phyloP scores from a whole-genome alignment of 202 grass and related monocot species.

The Eragrostis tef region DNA sequence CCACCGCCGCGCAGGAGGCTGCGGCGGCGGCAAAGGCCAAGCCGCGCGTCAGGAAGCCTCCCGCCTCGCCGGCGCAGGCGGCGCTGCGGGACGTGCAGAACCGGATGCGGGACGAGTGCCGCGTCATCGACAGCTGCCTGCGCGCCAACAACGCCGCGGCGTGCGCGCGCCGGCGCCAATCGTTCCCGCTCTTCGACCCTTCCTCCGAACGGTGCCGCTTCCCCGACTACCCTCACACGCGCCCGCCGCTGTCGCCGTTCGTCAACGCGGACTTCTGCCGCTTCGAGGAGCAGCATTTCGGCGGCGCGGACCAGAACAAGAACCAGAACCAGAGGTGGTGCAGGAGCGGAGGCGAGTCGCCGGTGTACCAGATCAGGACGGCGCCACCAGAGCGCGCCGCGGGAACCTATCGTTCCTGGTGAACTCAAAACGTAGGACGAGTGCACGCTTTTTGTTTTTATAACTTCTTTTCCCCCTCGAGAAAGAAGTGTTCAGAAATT shows the following conservation, averaged over 20 bases:
- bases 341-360: constrained; percentile 45
- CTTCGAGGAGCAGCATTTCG: neutral
- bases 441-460: neutral
- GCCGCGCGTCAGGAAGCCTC: neutral
- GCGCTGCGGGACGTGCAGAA: constrained; percentile 66
- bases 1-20: neutral
- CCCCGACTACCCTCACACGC: constrained; percentile 67
- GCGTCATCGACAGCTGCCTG: constrained; percentile 73
- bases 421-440: neutral
- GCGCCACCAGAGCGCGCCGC: neutral
- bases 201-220: constrained; percentile 45
- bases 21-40: neutral
- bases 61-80: neutral
- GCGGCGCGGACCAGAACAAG: neutral
- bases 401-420: neutral
- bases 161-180: constrained; percentile 45
- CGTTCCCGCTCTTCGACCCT: constrained; percentile 78
- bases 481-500: too few relatives aligned
- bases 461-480: constrained; percentile 11
- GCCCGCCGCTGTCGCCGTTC: constrained; percentile 7
- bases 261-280: neutral
- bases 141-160: constrained; percentile 38
- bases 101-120: constrained; percentile 65
- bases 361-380: constrained; percentile 61
- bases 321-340: constrained; percentile 4